Evolutionary conservation across 306 rosid genomes (phyloP), one percentile per base, ranked within the genome.

Genomic region (Trifolium fragiferum): DNA sequence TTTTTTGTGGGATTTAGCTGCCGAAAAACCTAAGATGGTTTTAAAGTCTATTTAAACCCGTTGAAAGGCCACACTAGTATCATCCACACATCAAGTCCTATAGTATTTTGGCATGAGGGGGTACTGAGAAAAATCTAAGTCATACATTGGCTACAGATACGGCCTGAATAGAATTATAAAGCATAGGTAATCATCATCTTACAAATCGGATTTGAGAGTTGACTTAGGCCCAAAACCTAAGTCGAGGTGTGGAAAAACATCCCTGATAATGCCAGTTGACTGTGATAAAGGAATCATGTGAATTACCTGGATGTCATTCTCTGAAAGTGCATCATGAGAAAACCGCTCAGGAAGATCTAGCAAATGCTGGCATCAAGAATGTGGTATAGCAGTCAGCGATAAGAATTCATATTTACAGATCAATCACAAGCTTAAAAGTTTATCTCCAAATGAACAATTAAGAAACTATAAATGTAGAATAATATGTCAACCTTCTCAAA

Each of bases 231-330:
- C 11, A 59, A 59, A 27, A 30, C 41, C 41, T 59, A 30, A 18
- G 46, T 50, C 61, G 32, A 80, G 40, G 62, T 46, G 25, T 12
- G n/a, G 3, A 66, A 63, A 59, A 49, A 51, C n/a, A 66, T 35
- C 16, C 21, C 21, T 62, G 54, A 63, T 69, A 19, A 73, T 82
- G 23, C 60, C 33, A 50, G 60, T 43, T 23, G 40, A 63, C 47
- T 61, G 44, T 63, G 62, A 49, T 76, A 50, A 32, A 15, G 54
- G 67, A 50, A 72, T 61, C 35, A 19, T 23, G 64, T 55, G 63
- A 69, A 59, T 82, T 83, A 94, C 98, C 97, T 57, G 91, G 84
- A 94, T 79, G 66, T 92, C 97, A 82, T 85, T 88, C 85, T 91
- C 96, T 3, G 97, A 86, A 78, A 94, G 96, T 33, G 67, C 32